Percentiles rank a stretch among this genome's conserved stretches.
phyloP scores from a whole-genome alignment of 2,329 filamentous ascomycete genomes.

The Hypoxylon sp. region DNA sequence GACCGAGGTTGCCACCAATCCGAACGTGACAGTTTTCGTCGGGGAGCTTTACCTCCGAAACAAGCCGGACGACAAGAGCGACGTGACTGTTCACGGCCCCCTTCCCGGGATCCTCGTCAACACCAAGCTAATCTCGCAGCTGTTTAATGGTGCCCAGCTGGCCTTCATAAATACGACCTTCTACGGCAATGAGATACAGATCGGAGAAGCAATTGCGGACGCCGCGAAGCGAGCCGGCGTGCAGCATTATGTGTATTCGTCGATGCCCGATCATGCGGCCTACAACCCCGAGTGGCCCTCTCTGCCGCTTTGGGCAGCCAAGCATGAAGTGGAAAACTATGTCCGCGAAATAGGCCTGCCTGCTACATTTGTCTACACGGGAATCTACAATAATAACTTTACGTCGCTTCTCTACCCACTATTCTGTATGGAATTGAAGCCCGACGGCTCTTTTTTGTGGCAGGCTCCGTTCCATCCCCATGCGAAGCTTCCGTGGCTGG shows the following conservation, averaged over 20 bases:
- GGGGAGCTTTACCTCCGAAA: constrained; percentile 69
- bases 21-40: constrained; percentile 74
- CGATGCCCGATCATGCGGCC: constrained; percentile 92
- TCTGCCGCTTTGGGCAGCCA: constrained; percentile 88
- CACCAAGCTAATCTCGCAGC: constrained; percentile 72
- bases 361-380: constrained; percentile 92
- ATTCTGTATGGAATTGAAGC: constrained; percentile 91
- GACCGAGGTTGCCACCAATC: constrained; percentile 80
- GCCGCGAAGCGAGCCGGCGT: constrained; percentile 85
- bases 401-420: constrained; percentile 90
- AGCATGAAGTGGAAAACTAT: constrained; percentile 93
- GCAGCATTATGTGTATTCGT: constrained; percentile 94
- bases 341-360: constrained; percentile 82
- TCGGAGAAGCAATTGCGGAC: constrained; percentile 87
- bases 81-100: constrained; percentile 73
- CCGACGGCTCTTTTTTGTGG: constrained; percentile 89
- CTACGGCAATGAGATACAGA: constrained; percentile 91
- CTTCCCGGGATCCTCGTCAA: constrained; percentile 74
- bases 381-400: constrained; percentile 99
- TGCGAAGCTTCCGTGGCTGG: constrained; percentile 89
- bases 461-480: constrained; percentile 92
- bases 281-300: constrained; percentile 81
- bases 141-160: constrained; percentile 85
- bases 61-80: constrained; percentile 59
- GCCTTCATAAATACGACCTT: constrained; percentile 99